A percentile compares a stretch with the other conserved stretches of the same genome.
These are phyloP conservation scores for Corchorus olitorius DNA, from an alignment of 345 rosid genomes.

Conservation along the genomic window DNA sequence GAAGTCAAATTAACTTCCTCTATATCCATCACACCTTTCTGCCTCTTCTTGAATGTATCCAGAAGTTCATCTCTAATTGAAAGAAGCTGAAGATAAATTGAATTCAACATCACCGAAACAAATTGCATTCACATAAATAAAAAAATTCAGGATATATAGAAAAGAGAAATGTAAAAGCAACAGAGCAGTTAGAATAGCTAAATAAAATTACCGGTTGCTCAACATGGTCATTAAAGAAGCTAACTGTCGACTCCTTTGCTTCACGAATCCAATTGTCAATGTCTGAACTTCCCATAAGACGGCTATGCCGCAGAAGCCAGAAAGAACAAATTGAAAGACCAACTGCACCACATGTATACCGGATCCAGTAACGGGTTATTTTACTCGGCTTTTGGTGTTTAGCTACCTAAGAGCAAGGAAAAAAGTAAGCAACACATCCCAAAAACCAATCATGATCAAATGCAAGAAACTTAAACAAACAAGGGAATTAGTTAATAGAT, in stretches of 20 bases:
- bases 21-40: slow-evolving; percentile 84
- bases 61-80: slow-evolving; percentile 93
- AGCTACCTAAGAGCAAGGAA: slow-evolving; percentile 51
- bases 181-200: slow-evolving; percentile 25
- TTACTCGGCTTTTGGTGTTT: slow-evolving; percentile 77
- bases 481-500: background rate
- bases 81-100: slow-evolving; percentile 57
- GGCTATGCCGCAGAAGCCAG: slow-evolving; percentile 88
- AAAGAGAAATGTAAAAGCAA: slow-evolving; percentile 19
- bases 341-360: slow-evolving; percentile 78
- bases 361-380: slow-evolving; percentile 72
- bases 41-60: slow-evolving; percentile 92
- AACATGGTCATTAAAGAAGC: slow-evolving; percentile 83
- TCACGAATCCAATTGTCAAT: slow-evolving; percentile 87
- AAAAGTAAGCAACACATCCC: slow-evolving; percentile 2
- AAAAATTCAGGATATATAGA: background rate
- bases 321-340: slow-evolving; percentile 73
- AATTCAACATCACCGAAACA: slow-evolving; percentile 20
- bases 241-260: slow-evolving; percentile 67
- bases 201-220: slow-evolving; percentile 78
- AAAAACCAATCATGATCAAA: background rate
- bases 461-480: slow-evolving; percentile 8
- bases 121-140: background rate
- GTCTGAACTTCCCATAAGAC: slow-evolving; percentile 90
- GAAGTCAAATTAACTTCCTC: slow-evolving; percentile 90